Base-by-base conservation (phyloP, 345 rosid genomes). In the Brassica juncea region DNA sequence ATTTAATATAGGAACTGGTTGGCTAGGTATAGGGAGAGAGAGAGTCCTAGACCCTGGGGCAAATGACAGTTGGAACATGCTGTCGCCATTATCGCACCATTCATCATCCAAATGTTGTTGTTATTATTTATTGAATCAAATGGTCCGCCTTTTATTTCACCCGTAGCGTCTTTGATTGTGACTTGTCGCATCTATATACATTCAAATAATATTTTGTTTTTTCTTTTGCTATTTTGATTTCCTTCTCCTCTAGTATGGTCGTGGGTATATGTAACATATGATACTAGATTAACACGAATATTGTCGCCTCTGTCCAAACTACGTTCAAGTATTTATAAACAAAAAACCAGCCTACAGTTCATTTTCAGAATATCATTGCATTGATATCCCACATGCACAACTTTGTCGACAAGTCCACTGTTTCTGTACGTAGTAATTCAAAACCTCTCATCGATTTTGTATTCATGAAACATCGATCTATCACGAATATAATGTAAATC, bases 31-130 rank as follows among this genome's bases (percentile, higher is more conserved):
- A 54, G 14, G 27, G 27, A 59, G 52, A 42, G 28, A 71, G 47
- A 68, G 68, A 68, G 83, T 80, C 83, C 83, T 75, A 75, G 76
- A 80, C 76, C 76, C 76, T 66, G 57, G 83, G 76, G 75, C 72
- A 71, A 57, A 81, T 55, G 80, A 81, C 83, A 75, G 83, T 81
- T 75, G 80, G 76, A 23, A 71, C 54, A 81, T 81, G 77, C 76
- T 81, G 80, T 81, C 80, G 68, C 83, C 83, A 81, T 71, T 81
- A 81, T 71, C 80, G 57, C 80, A 75, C 75, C 82, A 73, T 74
- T 66, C 59, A 80, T 54, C 60, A 21, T 37, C 44, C 37, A 34
- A 34, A 34, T 34, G 31, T 68, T 60, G 19, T 70, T 30, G 4
- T 54, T 63, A 49, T 68, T 68, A 37, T 49, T n/a, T 70, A 78